These are phyloP conservation scores for Beauveria sp. DNA, from an alignment of 2,329 filamentous ascomycete genomes.

Conservation along the genomic window DNA sequence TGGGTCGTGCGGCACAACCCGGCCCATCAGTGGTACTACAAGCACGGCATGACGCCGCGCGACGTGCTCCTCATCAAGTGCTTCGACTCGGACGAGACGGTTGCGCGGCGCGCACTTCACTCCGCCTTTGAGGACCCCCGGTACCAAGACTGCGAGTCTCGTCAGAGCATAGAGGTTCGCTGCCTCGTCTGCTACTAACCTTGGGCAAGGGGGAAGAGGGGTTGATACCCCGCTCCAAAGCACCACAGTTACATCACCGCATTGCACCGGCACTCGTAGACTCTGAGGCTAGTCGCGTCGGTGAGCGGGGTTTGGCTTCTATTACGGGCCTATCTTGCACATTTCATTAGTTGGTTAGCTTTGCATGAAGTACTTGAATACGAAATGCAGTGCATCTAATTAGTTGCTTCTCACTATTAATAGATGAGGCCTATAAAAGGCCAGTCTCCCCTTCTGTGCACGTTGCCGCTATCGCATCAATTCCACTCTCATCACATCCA, in stretches of 20 bases:
- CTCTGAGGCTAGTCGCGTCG: not conserved
- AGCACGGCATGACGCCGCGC: constrained; percentile 40
- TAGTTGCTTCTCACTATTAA: not conserved
- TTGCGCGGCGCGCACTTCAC: constrained; percentile 45
- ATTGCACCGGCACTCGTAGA: not conserved
- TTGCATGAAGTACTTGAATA: not conserved
- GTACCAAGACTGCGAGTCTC: constrained; percentile 46
- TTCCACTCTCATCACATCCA: not conserved
- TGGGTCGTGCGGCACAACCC: constrained; percentile 34
- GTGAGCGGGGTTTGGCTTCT: constrained; percentile 5
- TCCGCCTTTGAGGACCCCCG: constrained; percentile 42
- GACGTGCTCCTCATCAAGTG: constrained; percentile 55
- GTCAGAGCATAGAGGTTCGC: constrained; percentile 59
- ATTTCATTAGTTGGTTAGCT: not conserved
- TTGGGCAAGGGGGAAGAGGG: not conserved
- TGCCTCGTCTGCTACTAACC: constrained; percentile 53
- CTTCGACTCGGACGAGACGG: constrained; percentile 52
- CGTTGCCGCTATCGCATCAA: not conserved
- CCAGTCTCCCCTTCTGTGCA: not conserved
- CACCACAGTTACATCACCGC: not conserved
- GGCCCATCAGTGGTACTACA: constrained; percentile 44
- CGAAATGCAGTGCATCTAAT: not conserved
- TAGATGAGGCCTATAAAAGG: not conserved
- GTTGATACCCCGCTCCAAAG: not conserved
- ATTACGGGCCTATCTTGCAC: constrained; percentile 1